Conservation (phyloP, 2,329 filamentous ascomycete genomes). For the Trichoderma atroviride region DNA sequence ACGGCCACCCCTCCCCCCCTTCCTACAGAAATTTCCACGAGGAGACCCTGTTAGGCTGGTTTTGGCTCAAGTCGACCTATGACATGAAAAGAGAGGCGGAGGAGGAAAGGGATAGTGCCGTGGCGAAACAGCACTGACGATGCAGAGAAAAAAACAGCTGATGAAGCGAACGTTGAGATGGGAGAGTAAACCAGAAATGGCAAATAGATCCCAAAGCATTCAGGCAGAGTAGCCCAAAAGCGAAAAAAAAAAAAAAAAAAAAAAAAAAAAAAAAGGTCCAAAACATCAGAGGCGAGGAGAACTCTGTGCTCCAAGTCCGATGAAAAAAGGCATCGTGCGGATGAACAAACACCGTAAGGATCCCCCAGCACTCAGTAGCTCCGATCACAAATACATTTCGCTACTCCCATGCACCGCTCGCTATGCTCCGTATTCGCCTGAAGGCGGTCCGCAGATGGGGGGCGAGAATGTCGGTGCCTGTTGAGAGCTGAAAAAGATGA, state of each 20-base stretch:
- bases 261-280: not conserved
- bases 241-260: not conserved
- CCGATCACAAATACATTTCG: not conserved
- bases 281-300: not conserved
- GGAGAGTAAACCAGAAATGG: not conserved
- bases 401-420: not conserved
- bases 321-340: not conserved
- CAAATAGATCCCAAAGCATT: not conserved
- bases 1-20: conserved; percentile 14
- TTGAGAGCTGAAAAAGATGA: conserved; percentile 12
- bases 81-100: conserved; percentile 10
- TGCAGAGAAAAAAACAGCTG: not conserved
- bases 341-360: not conserved
- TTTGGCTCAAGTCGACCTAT: conserved; percentile 3
- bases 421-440: not conserved
- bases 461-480: conserved; percentile 1
- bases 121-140: conserved; percentile 1
- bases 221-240: not conserved
- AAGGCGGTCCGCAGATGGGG: not conserved
- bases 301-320: not conserved
- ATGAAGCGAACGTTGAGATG: not conserved
- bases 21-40: conserved; percentile 19
- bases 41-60: conserved; percentile 25
- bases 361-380: not conserved
- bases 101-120: not conserved